phyloP scores from a whole-genome alignment of 2,329 filamentous ascomycete genomes.

The Diaporthe ilicicola region DNA sequence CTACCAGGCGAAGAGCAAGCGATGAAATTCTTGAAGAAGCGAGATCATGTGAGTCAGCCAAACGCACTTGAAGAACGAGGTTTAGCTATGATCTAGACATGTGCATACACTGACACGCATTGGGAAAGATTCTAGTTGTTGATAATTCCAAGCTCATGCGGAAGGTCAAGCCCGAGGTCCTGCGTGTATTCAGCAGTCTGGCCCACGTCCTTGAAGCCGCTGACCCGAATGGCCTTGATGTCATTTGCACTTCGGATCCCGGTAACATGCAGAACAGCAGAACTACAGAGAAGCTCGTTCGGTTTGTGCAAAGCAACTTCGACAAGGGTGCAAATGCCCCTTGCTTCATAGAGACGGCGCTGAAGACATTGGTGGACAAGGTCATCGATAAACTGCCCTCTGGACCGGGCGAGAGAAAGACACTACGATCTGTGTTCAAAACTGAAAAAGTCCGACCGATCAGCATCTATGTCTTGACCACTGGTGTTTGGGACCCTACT shows the following conservation, averaged over 20 bases:
- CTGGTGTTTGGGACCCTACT: background rate
- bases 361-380: background rate
- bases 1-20: background rate
- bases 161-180: background rate
- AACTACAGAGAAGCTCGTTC: background rate
- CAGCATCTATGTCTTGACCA: slow-evolving; percentile 19
- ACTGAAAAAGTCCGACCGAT: background rate
- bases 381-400: background rate
- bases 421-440: background rate
- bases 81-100: no score
- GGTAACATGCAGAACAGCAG: background rate
- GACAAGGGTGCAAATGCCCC: background rate
- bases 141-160: slow-evolving; percentile 2
- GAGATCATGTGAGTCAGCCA: slow-evolving; percentile 3
- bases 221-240: background rate
- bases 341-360: background rate
- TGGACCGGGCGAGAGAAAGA: background rate
- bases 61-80: background rate
- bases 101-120: background rate
- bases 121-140: background rate
- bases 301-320: background rate
- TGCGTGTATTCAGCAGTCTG: background rate
- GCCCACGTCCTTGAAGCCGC: slow-evolving; percentile 1
- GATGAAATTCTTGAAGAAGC: background rate
- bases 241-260: background rate